Conservation (phyloP, 1,284 basidiomycete genomes). For the Butyriboletus appendiculatus region DNA sequence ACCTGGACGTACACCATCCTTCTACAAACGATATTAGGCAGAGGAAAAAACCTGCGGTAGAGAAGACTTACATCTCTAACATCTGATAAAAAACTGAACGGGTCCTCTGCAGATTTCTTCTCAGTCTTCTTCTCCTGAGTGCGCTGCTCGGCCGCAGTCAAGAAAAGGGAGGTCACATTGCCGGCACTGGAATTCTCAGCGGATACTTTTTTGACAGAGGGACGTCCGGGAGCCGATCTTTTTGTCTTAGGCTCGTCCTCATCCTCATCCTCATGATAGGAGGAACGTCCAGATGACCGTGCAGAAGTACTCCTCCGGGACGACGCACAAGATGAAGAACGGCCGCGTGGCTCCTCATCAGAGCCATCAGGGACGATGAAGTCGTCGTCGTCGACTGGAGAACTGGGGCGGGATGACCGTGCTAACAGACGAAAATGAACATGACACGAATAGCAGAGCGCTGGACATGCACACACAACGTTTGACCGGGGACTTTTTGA, state of each 20-base stretch:
- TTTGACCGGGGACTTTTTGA: conserved; percentile 62
- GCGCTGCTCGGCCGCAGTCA: conserved; percentile 87
- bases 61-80: conserved; percentile 63
- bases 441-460: background rate
- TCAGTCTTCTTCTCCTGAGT: conserved; percentile 77
- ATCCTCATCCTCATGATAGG: conserved; percentile 30
- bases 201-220: conserved; percentile 30
- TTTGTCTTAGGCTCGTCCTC: conserved; percentile 40
- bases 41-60: background rate
- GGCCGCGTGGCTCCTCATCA: conserved; percentile 51
- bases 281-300: conserved; percentile 38
- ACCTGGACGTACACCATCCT: conserved; percentile 79
- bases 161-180: conserved; percentile 49
- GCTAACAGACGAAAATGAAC: conserved; percentile 28
- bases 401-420: conserved; percentile 33
- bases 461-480: conserved; percentile 39
- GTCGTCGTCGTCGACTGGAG: conserved; percentile 58
- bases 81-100: conserved; percentile 83
- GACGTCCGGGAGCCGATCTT: conserved; percentile 32
- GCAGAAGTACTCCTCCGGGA: conserved; percentile 44
- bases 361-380: conserved; percentile 65
- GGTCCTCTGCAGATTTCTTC: conserved; percentile 80
- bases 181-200: conserved; percentile 18
- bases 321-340: conserved; percentile 41
- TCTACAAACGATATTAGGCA: conserved; percentile 46